These are phyloP conservation scores for Flaveria bidentis DNA, from an alignment of 129 eudicot species.

Conservation along the genomic window DNA sequence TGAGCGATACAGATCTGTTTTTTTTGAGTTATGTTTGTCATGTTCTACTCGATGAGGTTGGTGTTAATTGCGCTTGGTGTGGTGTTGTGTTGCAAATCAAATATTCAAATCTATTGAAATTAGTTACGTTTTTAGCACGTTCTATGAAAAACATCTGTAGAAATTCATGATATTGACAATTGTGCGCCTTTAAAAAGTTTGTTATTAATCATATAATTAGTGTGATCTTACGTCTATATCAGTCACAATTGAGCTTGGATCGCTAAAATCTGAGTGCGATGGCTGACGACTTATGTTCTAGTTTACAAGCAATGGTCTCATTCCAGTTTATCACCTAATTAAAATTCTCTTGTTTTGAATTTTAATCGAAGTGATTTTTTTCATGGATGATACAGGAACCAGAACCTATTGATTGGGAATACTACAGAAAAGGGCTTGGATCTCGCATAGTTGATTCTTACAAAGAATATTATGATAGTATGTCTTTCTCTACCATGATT, in stretches of 20 bases:
- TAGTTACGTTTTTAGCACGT: neutral
- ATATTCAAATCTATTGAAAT: no score
- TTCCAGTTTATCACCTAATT: neutral
- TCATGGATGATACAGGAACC: slow-evolving; percentile 60
- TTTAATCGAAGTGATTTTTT: neutral
- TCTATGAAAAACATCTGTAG: no score
- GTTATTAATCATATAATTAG: neutral
- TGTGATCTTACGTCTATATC: neutral
- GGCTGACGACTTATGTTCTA: neutral
- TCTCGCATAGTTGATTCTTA: slow-evolving; percentile 88
- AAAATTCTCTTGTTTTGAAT: neutral
- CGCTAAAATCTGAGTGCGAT: neutral
- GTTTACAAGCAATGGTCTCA: neutral
- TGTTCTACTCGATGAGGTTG: neutral
- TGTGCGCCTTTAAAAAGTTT: neutral
- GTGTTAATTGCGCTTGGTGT: neutral
- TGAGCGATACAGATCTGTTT: neutral
- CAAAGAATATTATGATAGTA: slow-evolving; percentile 87
- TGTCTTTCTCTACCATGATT: slow-evolving; percentile 5
- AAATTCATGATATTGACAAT: neutral
- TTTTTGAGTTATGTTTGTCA: neutral
- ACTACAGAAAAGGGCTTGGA: slow-evolving; percentile 95
- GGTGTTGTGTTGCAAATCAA: neutral
- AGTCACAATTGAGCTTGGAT: neutral
- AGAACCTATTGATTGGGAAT: slow-evolving; percentile 92